Percentiles rank a stretch among this genome's conserved stretches.
Conservation (phyloP, 345 rosid species). For the Eucalyptus marginata region DNA sequence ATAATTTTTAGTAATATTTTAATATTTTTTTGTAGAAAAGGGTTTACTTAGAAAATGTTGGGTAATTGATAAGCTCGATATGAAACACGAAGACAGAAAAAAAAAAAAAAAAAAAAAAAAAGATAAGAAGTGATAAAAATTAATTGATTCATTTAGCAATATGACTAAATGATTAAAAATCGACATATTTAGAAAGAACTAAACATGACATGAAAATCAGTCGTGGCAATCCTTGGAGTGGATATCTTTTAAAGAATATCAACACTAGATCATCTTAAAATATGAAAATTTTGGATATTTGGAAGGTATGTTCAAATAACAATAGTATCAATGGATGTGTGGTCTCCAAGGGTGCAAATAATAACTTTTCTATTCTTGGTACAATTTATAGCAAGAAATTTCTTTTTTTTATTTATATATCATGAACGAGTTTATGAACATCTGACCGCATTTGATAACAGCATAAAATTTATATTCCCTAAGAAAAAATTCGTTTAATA, state of each 20-base stretch:
- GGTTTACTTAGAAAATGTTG: neutral
- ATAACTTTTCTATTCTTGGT: rapidly evolving
- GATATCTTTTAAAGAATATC: neutral
- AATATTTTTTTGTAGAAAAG: neutral
- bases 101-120: too few species aligned
- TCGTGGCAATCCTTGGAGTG: neutral
- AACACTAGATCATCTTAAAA: too few species aligned
- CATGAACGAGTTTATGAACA: neutral
- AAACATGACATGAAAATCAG: neutral
- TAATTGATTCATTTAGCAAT: neutral
- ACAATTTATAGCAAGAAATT: neutral
- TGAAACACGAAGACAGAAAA: rapidly evolving
- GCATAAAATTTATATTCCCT: rapidly evolving
- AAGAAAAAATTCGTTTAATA: rapidly evolving
- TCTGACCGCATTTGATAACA: rapidly evolving
- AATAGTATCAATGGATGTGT: neutral
- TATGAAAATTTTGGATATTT: neutral
- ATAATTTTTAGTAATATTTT: too few species aligned
- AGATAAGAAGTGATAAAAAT: neutral
- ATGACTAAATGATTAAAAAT: neutral
- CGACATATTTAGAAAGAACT: neutral
- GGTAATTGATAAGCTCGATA: neutral
- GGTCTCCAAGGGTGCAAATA: rapidly evolving
- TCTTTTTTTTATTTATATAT: too few species aligned
- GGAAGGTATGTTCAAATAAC: neutral